Base-by-base conservation (phyloP, 2,329 filamentous ascomycete species). In the Aspergillus bombycis region DNA sequence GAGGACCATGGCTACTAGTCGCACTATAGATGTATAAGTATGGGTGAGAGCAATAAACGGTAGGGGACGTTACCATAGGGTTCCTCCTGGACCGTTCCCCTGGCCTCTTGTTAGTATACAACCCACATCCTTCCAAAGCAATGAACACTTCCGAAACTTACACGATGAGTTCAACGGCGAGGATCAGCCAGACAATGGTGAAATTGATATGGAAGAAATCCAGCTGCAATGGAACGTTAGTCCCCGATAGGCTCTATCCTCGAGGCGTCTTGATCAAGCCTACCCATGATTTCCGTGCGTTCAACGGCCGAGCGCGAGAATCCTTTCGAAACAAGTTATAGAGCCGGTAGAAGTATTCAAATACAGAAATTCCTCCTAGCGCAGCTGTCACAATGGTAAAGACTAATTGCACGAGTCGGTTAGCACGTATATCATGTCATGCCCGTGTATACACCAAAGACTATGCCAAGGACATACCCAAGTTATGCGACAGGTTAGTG, bases 131-230 rank as follows among this genome's bases (percentile, higher is more conserved):
- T 11, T 52, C 26, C 48, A 21, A 6, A 21, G 21, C 4, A 30
- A 43, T 43, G 26, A 14, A 57, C 34, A 28, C 53, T 60, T 12
- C n/a, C 9, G 23, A 28, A 8, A 74, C 78, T 69, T 75, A 80
- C 78, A 78, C 73, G 56, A 81, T 78, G 30, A 81, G 69, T 65
- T 80, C 79, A 52, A 80, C 74, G 0, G 77, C 79, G 32, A 81
- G 64, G 45, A 80, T 80, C 58, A 80, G 65, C 79, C 79, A 81
- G 26, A 81, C 77, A 43, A 80, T 75, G 16, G 79, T 80, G 63
- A 81, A 81, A 54, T 80, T 80, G 68, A 81, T 80, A 32, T 81
- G 79, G 58, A 81, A 81, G 65, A 81, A 81, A 58, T 81, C 79
- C 61, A 81, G 73, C 78, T 80, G 63, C 26, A 3, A 43, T 54